Evolutionary conservation across 2,329 filamentous ascomycete genomes (phyloP), one percentile per base, ranked within the genome.

Genomic region (Pestalotiopsis sp.): DNA sequence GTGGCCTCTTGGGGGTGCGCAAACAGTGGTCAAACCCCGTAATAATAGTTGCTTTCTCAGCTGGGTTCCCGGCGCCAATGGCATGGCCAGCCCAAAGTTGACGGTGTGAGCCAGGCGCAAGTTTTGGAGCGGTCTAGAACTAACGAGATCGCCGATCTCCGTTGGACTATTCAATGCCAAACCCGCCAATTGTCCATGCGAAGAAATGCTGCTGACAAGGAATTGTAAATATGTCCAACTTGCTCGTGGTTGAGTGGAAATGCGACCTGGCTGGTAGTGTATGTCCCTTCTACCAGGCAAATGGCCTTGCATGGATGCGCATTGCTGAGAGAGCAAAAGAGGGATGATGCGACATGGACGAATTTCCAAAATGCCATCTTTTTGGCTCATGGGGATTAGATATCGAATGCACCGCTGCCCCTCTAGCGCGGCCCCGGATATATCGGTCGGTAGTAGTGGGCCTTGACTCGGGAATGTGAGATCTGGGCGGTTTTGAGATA

Each of bases 141-240:
- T 44, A 22, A 14, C 30, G 9, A 22, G 38, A 63, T 63, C 60
- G 60, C 20, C 60, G 60, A 63, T 63, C 60, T 5, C 38, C 39
- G 20, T 52, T 63, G 60, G 60, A 63, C 58, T 58, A 58, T 58
- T 58, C 56, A 58, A 58, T 58, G 56, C 56, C 58, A 61, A 61
- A 61, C 58, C 58, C 30, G n/a, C n/a, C 57, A 6, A 24, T n/a
- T 60, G 57, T 60, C 35, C 58, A 61, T 40, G 26, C 22, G 22
- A 14, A 61, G 13, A 61, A 30, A 35, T 52, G 17, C 44, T n/a
- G 44, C 30, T 52, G 17, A 52, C 17, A 52, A 20, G 44, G 6
- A 52, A 48, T n/a, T 22, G 5, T n/a, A 52, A n/a, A 20, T 35
- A 35, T 35, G n/a, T 52, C 17, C 13, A 44, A 44, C 4, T 17